Conservation (phyloP, 495 filamentous ascomycete genomes). For the Amphirosellinia nigrospora region DNA sequence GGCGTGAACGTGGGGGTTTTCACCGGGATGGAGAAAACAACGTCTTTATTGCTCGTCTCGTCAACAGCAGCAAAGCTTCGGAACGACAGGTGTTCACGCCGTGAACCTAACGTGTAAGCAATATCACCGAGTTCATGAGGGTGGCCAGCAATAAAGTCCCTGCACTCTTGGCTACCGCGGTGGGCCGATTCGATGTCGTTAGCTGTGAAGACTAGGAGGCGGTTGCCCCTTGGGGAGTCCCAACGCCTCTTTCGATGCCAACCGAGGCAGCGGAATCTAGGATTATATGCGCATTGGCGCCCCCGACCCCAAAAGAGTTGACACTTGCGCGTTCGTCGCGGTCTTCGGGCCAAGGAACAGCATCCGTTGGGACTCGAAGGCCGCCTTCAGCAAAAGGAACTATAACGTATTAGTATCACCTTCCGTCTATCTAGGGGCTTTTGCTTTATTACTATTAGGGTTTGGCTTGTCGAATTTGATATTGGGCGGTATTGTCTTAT, state of each 20-base stretch:
- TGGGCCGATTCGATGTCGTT: conserved; percentile 28
- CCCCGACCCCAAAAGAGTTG: conserved; percentile 61
- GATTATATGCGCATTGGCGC: conserved; percentile 51
- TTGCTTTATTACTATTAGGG: conserved; percentile 29
- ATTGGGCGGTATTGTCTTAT: conserved; percentile 45
- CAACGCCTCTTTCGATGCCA: neutral
- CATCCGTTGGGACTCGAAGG: conserved; percentile 33
- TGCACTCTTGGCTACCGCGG: conserved; percentile 23
- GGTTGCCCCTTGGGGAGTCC: neutral
- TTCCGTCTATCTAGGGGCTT: neutral
- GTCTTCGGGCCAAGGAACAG: conserved; percentile 33
- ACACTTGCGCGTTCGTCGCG: conserved; percentile 45
- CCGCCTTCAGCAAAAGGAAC: conserved; percentile 32
- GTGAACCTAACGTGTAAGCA: conserved; percentile 30
- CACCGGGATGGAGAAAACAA: conserved; percentile 4
- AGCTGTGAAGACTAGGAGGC: conserved; percentile 27
- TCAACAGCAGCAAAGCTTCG: conserved; percentile 26
- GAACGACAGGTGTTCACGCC: conserved; percentile 33
- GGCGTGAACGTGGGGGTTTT: conserved; percentile 14
- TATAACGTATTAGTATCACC: neutral
- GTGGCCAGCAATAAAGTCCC: conserved; percentile 19
- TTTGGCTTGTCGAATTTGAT: conserved; percentile 39
- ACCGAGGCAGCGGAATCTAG: conserved; percentile 28
- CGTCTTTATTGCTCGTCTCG: conserved; percentile 23
- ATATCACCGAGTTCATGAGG: conserved; percentile 27